These are phyloP conservation scores for Conoideocrella luteorostrata DNA, from an alignment of 2,329 filamentous ascomycete genomes.

Conservation along the genomic window DNA sequence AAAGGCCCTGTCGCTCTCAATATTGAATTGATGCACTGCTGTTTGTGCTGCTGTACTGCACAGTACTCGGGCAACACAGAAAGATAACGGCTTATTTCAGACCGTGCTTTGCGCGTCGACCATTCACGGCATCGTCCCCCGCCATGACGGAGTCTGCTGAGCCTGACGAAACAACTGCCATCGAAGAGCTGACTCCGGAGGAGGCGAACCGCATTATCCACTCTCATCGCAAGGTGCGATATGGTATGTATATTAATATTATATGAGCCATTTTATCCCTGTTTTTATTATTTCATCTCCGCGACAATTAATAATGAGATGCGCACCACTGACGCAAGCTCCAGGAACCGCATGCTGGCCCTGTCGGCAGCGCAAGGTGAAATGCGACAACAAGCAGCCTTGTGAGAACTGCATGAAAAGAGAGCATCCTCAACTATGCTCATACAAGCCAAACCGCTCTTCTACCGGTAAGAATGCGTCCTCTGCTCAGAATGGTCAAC, in stretches of 20 bases:
- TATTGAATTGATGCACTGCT: no score
- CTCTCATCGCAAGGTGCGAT: conserved; percentile 62
- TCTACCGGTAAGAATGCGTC: conserved; percentile 29
- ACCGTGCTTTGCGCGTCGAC: not conserved
- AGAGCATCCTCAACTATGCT: conserved; percentile 58
- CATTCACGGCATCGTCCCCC: conserved; percentile 4
- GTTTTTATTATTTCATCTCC: no score
- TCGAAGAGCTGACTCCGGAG: conserved; percentile 56
- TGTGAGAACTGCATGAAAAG: conserved; percentile 64
- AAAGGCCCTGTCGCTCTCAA: not conserved
- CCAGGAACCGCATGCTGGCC: conserved; percentile 62
- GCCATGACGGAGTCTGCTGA: conserved; percentile 40
- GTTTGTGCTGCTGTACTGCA: not conserved
- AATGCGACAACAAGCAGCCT: conserved; percentile 62
- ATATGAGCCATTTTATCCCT: no score
- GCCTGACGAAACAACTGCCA: conserved; percentile 36
- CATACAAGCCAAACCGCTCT: conserved; percentile 56
- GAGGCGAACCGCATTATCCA: conserved; percentile 64
- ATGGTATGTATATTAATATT: conserved; percentile 46
- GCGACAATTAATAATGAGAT: no score
- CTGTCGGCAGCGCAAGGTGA: conserved; percentile 61
- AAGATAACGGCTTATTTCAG: no score
- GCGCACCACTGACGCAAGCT: no score
- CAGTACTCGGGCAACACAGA: not conserved
- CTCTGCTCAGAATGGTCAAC: conserved; percentile 15